Percentiles rank a stretch among this genome's conserved stretches.
Conservation (phyloP, 768 basidiomycete genomes). For the Harrya chromipes region DNA sequence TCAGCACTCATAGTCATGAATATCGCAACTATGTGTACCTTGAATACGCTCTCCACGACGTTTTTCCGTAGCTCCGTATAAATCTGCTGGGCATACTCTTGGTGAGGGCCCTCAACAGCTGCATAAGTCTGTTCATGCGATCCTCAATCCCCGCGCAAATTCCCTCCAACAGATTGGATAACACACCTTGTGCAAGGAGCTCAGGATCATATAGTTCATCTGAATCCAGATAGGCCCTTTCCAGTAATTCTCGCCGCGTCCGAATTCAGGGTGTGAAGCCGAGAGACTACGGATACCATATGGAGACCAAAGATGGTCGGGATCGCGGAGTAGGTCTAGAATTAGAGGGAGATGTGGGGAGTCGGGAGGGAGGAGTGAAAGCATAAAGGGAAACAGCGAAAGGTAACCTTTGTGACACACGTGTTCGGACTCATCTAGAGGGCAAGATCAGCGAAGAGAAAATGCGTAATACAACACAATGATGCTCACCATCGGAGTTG, state of each 20-base stretch:
- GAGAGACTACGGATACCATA: constrained; percentile 89
- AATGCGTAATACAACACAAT: not conserved
- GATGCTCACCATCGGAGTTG: constrained; percentile 68
- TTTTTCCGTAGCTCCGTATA: constrained; percentile 80
- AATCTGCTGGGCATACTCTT: constrained; percentile 67
- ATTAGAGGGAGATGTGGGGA: constrained; percentile 82
- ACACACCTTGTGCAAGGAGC: constrained; percentile 71
- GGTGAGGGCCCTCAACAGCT: constrained; percentile 75
- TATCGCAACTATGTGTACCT: constrained; percentile 35
- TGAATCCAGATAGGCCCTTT: constrained; percentile 96
- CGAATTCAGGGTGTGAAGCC: constrained; percentile 85
- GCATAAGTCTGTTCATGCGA: constrained; percentile 62
- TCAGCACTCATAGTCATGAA: constrained; percentile 6
- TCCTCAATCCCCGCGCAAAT: constrained; percentile 1
- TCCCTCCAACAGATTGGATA: not conserved
- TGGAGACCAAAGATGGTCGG: constrained; percentile 86
- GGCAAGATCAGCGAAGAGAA: not conserved
- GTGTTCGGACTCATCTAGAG: constrained; percentile 82
- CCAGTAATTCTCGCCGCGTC: constrained; percentile 96
- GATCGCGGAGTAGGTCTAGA: constrained; percentile 75
- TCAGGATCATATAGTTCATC: constrained; percentile 91
- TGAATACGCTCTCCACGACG: constrained; percentile 79
- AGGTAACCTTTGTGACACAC: constrained; percentile 93
- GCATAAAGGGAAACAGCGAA: constrained; percentile 89
- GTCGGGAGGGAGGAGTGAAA: constrained; percentile 69